phyloP scores from a whole-genome alignment of 2,329 filamentous ascomycete genomes.

The Botrytis byssoidea region DNA sequence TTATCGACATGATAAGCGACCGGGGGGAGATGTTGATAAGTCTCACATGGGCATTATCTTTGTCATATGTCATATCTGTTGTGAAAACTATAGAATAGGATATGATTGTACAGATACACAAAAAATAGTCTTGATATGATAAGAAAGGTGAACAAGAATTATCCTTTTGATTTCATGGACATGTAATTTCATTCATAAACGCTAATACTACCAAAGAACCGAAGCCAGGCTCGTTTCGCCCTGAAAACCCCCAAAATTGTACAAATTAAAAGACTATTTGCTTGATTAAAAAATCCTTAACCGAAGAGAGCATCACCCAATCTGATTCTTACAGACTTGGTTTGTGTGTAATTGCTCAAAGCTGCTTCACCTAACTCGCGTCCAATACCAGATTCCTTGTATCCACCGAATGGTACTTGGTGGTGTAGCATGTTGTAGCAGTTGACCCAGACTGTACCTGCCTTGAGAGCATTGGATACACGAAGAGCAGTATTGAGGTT shows the following conservation, averaged over 20 bases:
- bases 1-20: neutral
- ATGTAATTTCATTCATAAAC: constrained; percentile 4
- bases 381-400: constrained; percentile 76
- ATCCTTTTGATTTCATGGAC: neutral
- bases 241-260: constrained; percentile 9
- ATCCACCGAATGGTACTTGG: constrained; percentile 68
- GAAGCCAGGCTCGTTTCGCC: neutral
- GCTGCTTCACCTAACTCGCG: constrained; percentile 71
- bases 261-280: neutral
- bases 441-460: constrained; percentile 48
- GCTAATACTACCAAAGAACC: constrained; percentile 12
- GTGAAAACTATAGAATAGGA: neutral
- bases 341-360: constrained; percentile 65
- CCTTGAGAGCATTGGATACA: constrained; percentile 61
- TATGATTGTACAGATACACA: neutral
- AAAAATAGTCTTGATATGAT: neutral
- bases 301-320: constrained; percentile 46
- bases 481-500: constrained; percentile 68
- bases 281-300: neutral
- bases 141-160: neutral
- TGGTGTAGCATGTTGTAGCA: constrained; percentile 69
- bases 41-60: neutral
- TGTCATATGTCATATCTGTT: neutral
- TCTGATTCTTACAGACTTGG: constrained; percentile 63
- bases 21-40: neutral